Evolutionary conservation across 2,329 filamentous ascomycete genomes (phyloP).

Genomic region (Sarocladiaceae sp.): DNA sequence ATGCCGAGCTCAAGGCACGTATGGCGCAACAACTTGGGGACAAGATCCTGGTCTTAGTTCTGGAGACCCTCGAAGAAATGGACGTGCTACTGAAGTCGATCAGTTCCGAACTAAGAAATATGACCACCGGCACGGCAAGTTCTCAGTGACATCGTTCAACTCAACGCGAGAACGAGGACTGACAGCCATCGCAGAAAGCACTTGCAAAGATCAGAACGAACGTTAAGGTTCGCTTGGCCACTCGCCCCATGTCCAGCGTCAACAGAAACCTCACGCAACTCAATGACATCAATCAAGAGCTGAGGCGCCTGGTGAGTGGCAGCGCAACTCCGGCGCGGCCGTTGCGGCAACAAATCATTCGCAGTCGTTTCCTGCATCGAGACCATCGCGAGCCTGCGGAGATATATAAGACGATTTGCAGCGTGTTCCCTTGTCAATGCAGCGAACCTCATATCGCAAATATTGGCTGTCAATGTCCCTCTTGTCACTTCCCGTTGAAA

Average conservation of each 20-base stretch:
- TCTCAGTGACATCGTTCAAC: no score
- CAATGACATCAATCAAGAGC: conserved; percentile 2
- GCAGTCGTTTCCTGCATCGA: conserved; percentile 1
- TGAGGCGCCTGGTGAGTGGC: not conserved
- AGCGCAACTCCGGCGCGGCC: not conserved
- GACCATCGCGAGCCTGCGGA: not conserved
- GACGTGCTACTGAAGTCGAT: conserved; percentile 1
- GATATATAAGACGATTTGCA: conserved; percentile 2
- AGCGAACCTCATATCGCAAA: conserved; percentile 1
- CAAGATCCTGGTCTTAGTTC: not conserved
- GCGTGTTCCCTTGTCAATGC: conserved; percentile 1
- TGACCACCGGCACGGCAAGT: not conserved
- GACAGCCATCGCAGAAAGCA: not conserved
- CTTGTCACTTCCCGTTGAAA: not conserved
- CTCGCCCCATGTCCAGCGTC: not conserved
- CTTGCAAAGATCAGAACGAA: not conserved
- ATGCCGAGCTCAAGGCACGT: not conserved
- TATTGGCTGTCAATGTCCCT: conserved; percentile 2
- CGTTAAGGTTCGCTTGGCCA: not conserved
- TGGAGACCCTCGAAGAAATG: not conserved
- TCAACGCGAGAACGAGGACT: no score
- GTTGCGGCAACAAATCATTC: not conserved
- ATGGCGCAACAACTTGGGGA: not conserved
- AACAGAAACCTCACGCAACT: not conserved
- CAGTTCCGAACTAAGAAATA: conserved; percentile 1